phyloP scores from a whole-genome alignment of 352 stramenopile species.

The Phytophthora pistaciae region DNA sequence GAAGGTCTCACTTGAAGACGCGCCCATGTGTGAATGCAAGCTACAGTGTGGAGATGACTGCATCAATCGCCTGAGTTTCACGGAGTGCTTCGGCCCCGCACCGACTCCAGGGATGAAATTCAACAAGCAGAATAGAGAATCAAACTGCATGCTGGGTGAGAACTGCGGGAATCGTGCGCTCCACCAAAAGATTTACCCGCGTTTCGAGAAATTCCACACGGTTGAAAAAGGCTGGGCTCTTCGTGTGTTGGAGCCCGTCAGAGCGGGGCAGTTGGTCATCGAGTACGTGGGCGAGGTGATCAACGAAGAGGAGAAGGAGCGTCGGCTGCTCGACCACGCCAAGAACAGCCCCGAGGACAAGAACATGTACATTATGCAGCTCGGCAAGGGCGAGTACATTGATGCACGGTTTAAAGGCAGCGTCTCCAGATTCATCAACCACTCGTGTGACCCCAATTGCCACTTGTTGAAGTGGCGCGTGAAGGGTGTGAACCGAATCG shows the following conservation, averaged over 20 bases:
- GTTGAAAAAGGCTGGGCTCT: conserved; percentile 94
- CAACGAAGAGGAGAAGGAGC: conserved; percentile 92
- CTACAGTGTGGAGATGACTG: conserved; percentile 91
- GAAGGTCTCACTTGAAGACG: conserved; percentile 80
- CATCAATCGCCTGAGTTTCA: conserved; percentile 94
- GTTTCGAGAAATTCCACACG: conserved; percentile 80
- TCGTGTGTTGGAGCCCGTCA: conserved; percentile 80
- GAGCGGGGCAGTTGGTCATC: conserved; percentile 90
- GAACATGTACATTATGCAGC: conserved; percentile 97
- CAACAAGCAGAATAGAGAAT: conserved; percentile 79
- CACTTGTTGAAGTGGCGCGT: conserved; percentile 96
- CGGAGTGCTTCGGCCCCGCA: conserved; percentile 91
- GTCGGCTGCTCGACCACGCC: conserved; percentile 85
- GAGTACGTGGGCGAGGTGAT: conserved; percentile 97
- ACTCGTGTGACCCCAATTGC: conserved; percentile 97
- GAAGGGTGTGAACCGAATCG: conserved; percentile 92
- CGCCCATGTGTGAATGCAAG: conserved; percentile 84
- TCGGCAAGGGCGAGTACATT: conserved; percentile 94
- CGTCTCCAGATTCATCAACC: conserved; percentile 97
- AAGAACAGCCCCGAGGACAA: conserved; percentile 93
- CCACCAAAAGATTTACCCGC: conserved; percentile 81
- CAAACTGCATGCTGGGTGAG: conserved; percentile 93
- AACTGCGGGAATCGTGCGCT: conserved; percentile 93
- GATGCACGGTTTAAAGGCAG: conserved; percentile 95
- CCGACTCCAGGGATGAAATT: conserved; percentile 67